These are phyloP conservation scores for Bipolaris zeicola DNA, from an alignment of 2,329 filamentous ascomycete species.

Conservation along the genomic window DNA sequence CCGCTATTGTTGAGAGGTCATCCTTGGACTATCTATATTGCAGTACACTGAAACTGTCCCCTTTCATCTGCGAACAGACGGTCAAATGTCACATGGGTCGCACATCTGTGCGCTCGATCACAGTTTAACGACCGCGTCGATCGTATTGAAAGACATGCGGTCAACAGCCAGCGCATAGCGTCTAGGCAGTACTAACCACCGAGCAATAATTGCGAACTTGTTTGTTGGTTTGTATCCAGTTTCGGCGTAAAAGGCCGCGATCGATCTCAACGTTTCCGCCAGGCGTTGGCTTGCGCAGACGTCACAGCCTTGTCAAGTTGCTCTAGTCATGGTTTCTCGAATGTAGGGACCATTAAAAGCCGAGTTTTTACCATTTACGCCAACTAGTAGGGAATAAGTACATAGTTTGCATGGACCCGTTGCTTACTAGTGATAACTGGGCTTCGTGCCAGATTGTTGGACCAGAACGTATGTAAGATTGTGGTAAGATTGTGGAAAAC, in stretches of 20 bases:
- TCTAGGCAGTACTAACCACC: not conserved
- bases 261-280: not conserved
- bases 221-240: not conserved
- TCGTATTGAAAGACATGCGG: not conserved
- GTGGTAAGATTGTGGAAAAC: not conserved
- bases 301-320: not conserved
- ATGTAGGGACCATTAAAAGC: not conserved
- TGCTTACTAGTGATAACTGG: not conserved
- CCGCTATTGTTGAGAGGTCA: too few relatives aligned
- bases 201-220: not conserved
- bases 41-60: not conserved
- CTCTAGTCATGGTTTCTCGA: not conserved
- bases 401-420: not conserved
- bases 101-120: not conserved
- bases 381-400: too few relatives aligned
- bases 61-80: not conserved
- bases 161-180: not conserved
- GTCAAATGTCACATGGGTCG: conserved; percentile 5
- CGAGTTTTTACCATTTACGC: too few relatives aligned
- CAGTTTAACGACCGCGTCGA: conserved; percentile 4
- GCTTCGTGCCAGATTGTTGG: not conserved
- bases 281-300: not conserved
- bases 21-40: not conserved
- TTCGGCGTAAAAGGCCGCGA: not conserved
- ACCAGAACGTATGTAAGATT: not conserved